Percentiles rank a stretch among this genome's conserved stretches.
Conservation (phyloP, 1,284 basidiomycete species). For the Ustilago esculenta region DNA sequence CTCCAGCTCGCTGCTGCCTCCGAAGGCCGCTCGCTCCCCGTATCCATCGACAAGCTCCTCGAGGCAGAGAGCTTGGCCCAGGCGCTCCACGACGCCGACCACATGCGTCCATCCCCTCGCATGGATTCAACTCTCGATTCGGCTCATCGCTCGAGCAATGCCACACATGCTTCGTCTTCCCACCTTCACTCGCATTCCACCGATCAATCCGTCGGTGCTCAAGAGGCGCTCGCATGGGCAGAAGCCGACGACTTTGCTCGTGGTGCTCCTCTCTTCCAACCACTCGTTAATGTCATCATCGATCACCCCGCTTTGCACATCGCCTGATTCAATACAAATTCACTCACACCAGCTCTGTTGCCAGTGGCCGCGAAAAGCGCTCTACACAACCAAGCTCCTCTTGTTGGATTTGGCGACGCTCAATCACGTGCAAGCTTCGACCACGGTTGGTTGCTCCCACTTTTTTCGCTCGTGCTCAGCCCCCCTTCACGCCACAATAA, state of each 20-base stretch:
- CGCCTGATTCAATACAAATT: neutral
- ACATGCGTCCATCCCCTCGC: conserved; percentile 1
- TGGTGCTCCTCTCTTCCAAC: conserved; percentile 45
- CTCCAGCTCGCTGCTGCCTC: conserved; percentile 22
- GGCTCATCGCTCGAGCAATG: neutral
- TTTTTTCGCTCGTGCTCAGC: no score
- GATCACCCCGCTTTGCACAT: conserved; percentile 23
- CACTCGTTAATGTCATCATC: conserved; percentile 42
- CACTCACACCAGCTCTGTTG: neutral
- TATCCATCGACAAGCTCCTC: conserved; percentile 46
- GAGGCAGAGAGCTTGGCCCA: conserved; percentile 44
- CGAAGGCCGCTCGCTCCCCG: conserved; percentile 38
- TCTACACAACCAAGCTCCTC: neutral
- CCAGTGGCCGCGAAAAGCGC: neutral
- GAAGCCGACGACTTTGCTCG: conserved; percentile 51
- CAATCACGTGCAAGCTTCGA: no score
- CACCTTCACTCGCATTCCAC: neutral
- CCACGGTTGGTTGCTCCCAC: no score
- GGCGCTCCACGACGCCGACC: conserved; percentile 30
- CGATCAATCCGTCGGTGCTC: neutral
- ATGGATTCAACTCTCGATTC: conserved; percentile 8
- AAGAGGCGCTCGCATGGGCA: conserved; percentile 41
- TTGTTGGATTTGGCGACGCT: no score
- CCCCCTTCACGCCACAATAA: no score
- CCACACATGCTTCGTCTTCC: conserved; percentile 5